A percentile compares a stretch with the other conserved stretches of the same genome.
Conservation (phyloP, 305 asterid species). For the Fraxinus albicans region DNA sequence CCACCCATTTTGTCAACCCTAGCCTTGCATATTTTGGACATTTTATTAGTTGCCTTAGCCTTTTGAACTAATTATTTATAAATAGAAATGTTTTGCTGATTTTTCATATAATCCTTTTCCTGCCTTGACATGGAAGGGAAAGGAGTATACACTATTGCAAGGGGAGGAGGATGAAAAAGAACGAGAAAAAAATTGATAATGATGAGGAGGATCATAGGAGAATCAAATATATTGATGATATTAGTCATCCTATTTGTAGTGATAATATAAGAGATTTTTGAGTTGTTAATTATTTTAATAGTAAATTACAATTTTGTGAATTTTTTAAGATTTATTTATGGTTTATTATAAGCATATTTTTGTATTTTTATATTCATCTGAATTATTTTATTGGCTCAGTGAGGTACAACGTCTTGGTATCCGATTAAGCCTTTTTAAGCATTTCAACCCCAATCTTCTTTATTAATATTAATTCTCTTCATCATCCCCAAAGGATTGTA, state of each 20-base stretch:
- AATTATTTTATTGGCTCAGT: not conserved
- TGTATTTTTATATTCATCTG: not conserved
- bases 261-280: not conserved
- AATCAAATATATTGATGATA: not conserved
- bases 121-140: not conserved
- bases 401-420: not conserved
- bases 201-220: not conserved
- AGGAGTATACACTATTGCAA: not conserved
- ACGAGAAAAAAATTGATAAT: not conserved
- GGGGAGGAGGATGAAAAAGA: not conserved
- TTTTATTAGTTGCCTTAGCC: not conserved
- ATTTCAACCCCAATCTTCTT: not conserved
- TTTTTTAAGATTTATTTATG: not conserved
- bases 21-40: not conserved
- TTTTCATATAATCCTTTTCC: not conserved
- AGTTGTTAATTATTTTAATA: not conserved
- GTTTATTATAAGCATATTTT: not conserved
- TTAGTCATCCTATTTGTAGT: not conserved
- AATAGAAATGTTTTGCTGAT: not conserved
- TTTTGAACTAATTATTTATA: not conserved
- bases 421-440: not conserved
- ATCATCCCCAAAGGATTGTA: not conserved
- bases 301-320: not conserved
- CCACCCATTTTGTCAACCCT: not conserved
- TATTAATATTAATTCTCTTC: not conserved